Conservation (phyloP, 768 basidiomycete species). For the Kondoa malvinella region DNA sequence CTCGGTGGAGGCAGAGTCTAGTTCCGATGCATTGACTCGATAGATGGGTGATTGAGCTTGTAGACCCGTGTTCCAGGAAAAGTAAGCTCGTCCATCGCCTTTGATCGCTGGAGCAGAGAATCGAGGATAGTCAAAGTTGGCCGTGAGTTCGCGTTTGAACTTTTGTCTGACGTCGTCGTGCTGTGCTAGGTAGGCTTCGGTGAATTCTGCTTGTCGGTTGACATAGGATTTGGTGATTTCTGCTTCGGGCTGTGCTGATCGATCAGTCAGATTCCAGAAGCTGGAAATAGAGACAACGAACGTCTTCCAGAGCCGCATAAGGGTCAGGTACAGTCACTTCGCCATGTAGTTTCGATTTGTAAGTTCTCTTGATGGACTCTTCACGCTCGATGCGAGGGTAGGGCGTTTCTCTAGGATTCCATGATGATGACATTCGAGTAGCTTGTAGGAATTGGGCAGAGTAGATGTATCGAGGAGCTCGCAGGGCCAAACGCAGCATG, state of each 20-base stretch:
- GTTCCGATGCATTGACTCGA: constrained; percentile 38
- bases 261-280: neutral
- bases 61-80: constrained; percentile 49
- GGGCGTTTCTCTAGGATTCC: neutral
- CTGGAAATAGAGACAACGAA: neutral
- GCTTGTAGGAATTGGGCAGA: neutral
- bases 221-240: neutral
- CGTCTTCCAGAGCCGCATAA: neutral
- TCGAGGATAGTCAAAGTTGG: constrained; percentile 42
- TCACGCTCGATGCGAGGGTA: neutral
- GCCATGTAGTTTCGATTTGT: neutral
- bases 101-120: constrained; percentile 45
- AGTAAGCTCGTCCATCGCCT: constrained; percentile 55
- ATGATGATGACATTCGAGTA: neutral
- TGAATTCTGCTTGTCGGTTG: constrained; percentile 22
- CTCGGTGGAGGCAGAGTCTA: constrained; percentile 9
- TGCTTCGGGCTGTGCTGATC: neutral
- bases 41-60: constrained; percentile 48
- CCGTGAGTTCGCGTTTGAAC: constrained; percentile 45
- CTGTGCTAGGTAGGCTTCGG: constrained; percentile 42
- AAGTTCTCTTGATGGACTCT: neutral
- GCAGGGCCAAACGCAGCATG: neutral
- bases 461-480: neutral
- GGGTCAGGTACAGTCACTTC: neutral
- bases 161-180: constrained; percentile 40